These are phyloP conservation scores for Discostella stelligeroides DNA, from an alignment of 108 stramenopile species.

Conservation along the genomic window DNA sequence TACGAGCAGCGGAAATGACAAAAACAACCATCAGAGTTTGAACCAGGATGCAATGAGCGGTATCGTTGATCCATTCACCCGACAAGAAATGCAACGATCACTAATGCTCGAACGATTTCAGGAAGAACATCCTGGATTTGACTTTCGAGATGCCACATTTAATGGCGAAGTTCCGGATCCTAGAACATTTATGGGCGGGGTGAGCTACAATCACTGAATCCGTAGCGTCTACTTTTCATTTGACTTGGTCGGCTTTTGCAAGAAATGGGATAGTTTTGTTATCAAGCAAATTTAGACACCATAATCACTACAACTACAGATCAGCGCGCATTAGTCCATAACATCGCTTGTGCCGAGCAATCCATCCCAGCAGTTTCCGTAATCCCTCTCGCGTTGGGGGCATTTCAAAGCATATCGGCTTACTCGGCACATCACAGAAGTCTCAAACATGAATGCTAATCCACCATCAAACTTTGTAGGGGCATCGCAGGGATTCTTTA, in stretches of 20 bases:
- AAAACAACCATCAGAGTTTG: slow-evolving; percentile 1
- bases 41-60: slow-evolving; percentile 4
- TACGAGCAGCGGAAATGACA: background rate
- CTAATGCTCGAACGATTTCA: slow-evolving; percentile 95
- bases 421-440: slow-evolving; percentile 64
- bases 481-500: slow-evolving; percentile 52
- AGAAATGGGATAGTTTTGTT: no score
- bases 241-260: no score
- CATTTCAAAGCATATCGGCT: slow-evolving; percentile 62
- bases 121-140: slow-evolving; percentile 96
- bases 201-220: slow-evolving; percentile 59
- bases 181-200: slow-evolving; percentile 96
- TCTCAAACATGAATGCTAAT: slow-evolving; percentile 97
- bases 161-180: slow-evolving; percentile 97
- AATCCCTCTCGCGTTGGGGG: slow-evolving; percentile 57
- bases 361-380: slow-evolving; percentile 74
- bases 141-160: slow-evolving; percentile 96
- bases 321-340: no score
- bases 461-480: slow-evolving; percentile 83
- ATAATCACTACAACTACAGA: no score
- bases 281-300: no score
- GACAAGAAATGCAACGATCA: slow-evolving; percentile 85
- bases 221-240: no score
- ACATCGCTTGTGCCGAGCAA: slow-evolving; percentile 16
- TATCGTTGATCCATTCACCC: slow-evolving; percentile 64